Base-by-base conservation (phyloP, 331 rosid genomes). In the Malus hybrid region DNA sequence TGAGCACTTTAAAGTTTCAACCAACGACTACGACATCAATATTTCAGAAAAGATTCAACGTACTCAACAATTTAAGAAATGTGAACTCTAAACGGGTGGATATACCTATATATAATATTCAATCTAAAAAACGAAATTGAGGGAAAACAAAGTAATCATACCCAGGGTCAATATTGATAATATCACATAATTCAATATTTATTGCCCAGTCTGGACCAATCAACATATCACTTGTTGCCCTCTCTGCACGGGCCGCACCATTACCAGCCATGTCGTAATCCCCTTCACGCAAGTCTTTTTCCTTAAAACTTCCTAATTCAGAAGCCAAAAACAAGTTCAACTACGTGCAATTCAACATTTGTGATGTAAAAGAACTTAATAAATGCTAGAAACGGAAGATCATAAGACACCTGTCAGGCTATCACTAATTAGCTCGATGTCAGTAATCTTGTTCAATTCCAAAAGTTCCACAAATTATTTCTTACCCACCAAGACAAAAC, bases 151-250 rank as follows among this genome's bases (percentile, higher is more conserved):
- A 70, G 78, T 67, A 78, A 74, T 10, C 50, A 74, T 83, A 93
- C 97, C 91, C 87, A 6, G 96, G 97, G 29, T 90, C 90, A 84
- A 80, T 78, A 65, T 91, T 93, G 74, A 91, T 88, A 67, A 91
- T 83, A 80, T 93, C 98, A 60, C 98, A 93, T 73, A 93, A 76
- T 80, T 93, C 98, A 14, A 93, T 87, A 75, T 93, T 93, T 70
- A 93, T 74, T 33, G 97, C 96, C 98, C 97, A 93, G 81, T 93
- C 97, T 0, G 98, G 97, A 76, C 93, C 95, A 18, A 83, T 86
- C 82, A 93, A 87, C 93, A 85, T 81, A 76, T 93, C 98, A 81
- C 90, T 93, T 2, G 97, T 93, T 18, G 97, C 96, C 84, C 95
- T 93, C 86, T 93, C 95, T 7, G 92, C 97, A 61, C 88, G 90